Evolutionary conservation across 129 eudicot genomes (phyloP).

Genomic region (Helianthus annuus): DNA sequence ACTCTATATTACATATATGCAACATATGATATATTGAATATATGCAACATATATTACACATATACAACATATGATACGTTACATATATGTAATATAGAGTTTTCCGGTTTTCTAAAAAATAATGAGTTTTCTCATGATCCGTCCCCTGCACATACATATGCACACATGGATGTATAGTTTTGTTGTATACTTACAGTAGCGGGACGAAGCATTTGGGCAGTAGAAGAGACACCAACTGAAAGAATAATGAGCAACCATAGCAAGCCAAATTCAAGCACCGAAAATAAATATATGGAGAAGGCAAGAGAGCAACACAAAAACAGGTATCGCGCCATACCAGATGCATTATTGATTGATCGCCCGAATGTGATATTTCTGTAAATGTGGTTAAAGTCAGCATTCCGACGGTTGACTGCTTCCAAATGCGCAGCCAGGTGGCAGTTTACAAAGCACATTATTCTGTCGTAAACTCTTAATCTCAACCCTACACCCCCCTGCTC

Average conservation of each 20-base stretch:
- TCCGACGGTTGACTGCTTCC: conserved; percentile 90
- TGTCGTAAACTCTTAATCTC: conserved; percentile 88
- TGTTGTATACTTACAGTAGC: conserved; percentile 51
- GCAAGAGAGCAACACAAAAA: conserved; percentile 75
- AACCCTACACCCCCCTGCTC: conserved; percentile 97
- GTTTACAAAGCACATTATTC: conserved; percentile 88
- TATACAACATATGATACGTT: no score
- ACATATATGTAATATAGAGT: no score
- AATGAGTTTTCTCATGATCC: no score
- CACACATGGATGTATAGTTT: not conserved
- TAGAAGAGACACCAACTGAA: conserved; percentile 83
- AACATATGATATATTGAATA: no score
- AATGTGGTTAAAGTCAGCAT: conserved; percentile 96
- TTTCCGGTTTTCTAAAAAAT: no score
- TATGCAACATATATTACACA: no score
- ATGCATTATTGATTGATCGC: conserved; percentile 63
- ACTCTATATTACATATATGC: no score
- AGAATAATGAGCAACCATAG: conserved; percentile 63
- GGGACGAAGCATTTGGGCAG: conserved; percentile 74
- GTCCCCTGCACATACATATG: not conserved
- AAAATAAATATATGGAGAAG: conserved; percentile 62
- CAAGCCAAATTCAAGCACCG: conserved; percentile 78
- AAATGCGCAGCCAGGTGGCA: conserved; percentile 99
- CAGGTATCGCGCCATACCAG: conserved; percentile 84
- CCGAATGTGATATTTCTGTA: conserved; percentile 67